Evolutionary conservation across 192 early-diverging fungal species (phyloP), one percentile per base, ranked within the genome.

Genomic region (Gonapodya sp.): DNA sequence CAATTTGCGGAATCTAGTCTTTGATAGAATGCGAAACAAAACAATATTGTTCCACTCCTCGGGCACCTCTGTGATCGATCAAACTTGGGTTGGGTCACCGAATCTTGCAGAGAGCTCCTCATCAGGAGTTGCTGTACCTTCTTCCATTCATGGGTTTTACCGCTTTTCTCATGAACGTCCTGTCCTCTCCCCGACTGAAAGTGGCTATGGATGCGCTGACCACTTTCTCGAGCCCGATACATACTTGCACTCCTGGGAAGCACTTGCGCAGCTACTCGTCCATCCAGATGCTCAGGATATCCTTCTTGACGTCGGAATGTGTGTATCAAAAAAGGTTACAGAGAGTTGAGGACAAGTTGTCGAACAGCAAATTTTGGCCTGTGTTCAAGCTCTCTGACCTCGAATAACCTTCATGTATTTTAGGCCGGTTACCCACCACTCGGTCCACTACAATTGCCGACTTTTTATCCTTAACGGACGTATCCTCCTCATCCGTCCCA

Each of bases 151-250:
- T n/a, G n/a, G n/a, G n/a, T n/a, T n/a, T n/a, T n/a, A n/a, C n/a
- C n/a, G n/a, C n/a, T n/a, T n/a, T n/a, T n/a, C n/a, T n/a, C n/a
- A n/a, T n/a, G n/a, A n/a, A n/a, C n/a, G n/a, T n/a, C n/a, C n/a
- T n/a, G n/a, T n/a, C n/a, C n/a, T n/a, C n/a, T 82, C 80, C 46
- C 46, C 8, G 8, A 64, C 14, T 31, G 35, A 81, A 80, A 93
- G 92, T 1, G 98, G 98, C 33, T 99, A 99, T 84, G 97, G 97
- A 16, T 99, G 98, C 89, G 93, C 95, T 79, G 98, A 99, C 85
- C 98, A 99, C 80, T 98, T 98, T 84, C 86, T 96, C 35, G 98
- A 99, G 90, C 89, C 90, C 77, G 98, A 99, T 86, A 99, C 98
- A 0, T 92, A 92, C 84, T 83, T 92, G 18, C 98, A 99, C 85